Base-by-base conservation (phyloP, 2,329 filamentous ascomycete species). In the Botrytis hyacinthi region DNA sequence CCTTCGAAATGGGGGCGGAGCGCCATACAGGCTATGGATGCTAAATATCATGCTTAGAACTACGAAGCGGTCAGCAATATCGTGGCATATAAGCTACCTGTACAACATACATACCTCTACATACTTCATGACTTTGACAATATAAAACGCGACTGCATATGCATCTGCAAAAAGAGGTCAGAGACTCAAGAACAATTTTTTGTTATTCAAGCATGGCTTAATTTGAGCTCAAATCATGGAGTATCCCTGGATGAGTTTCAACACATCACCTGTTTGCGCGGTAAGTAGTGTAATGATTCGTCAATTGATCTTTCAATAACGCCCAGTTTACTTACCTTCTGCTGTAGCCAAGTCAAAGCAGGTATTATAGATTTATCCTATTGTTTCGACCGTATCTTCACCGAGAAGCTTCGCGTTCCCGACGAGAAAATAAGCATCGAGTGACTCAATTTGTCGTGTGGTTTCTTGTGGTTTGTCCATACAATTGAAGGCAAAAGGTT, bases 381-480 rank as follows among this genome's bases (percentile, higher is more conserved):
- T 72, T 46, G 44, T 7, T 29, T 42, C 44, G 44, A 32, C 26
- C 37, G n/a, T 57, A 8, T 16, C 29, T 51, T 72, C 70, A 62
- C 60, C 51, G 60, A 66, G 51, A 3, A 10, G 7, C 35, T 37
- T 26, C 20, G 20, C 18, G 46, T 22, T 51, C 37, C 44, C 48
- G 70, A 18, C n/a, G 20, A 32, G 37, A 29, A 40, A 42, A 62
- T 18, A 68, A 67, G 22, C 18, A 12, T 26, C 48, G 35, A 57
- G 32, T 46, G 51, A 60, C 46, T 72, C 62, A 42, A 29, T 16
- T 32, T 26, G 29, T 60, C 46, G 22, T 68, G 70, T 72, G 70
- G 61, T 40, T 42, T 72, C 62, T 60, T 37, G 51, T 72, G 70
- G 70, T 72, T 72, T 60, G 61, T 40, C 29, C 46, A 68, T 72